These are phyloP conservation scores for Salix viminalis DNA, from an alignment of 345 rosid genomes.

Conservation along the genomic window DNA sequence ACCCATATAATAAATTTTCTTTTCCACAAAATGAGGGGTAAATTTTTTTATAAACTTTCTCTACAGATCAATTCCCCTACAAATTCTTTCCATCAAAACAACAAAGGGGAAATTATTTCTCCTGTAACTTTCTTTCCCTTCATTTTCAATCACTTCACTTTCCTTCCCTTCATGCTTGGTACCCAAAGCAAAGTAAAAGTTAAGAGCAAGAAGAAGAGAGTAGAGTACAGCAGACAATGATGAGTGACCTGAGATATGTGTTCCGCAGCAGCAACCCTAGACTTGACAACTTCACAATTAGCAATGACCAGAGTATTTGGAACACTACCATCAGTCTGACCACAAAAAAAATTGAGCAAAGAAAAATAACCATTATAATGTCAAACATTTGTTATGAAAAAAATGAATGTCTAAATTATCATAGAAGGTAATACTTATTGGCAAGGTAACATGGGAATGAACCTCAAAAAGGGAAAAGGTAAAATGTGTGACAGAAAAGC, in stretches of 20 bases:
- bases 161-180: not conserved
- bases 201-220: not conserved
- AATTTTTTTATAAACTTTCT: not conserved
- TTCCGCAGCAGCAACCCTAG: slow-evolving; percentile 82
- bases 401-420: not conserved
- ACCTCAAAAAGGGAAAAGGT: no score
- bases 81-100: not conserved
- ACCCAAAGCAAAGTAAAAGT: not conserved
- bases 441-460: not conserved
- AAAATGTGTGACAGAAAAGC: not conserved
- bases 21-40: not conserved
- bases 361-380: not conserved
- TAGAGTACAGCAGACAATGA: not conserved
- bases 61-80: not conserved
- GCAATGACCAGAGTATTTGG: slow-evolving; percentile 93
- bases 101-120: not conserved
- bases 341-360: slow-evolving; percentile 11
- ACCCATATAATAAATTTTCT: not conserved
- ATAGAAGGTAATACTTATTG: not conserved
- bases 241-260: slow-evolving; percentile 66
- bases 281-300: slow-evolving; percentile 72
- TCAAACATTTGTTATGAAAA: not conserved
- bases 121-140: not conserved
- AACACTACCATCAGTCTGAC: slow-evolving; percentile 82
- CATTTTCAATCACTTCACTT: not conserved